Conservation (phyloP, 768 basidiomycete genomes). For the Boletus patriciae region DNA sequence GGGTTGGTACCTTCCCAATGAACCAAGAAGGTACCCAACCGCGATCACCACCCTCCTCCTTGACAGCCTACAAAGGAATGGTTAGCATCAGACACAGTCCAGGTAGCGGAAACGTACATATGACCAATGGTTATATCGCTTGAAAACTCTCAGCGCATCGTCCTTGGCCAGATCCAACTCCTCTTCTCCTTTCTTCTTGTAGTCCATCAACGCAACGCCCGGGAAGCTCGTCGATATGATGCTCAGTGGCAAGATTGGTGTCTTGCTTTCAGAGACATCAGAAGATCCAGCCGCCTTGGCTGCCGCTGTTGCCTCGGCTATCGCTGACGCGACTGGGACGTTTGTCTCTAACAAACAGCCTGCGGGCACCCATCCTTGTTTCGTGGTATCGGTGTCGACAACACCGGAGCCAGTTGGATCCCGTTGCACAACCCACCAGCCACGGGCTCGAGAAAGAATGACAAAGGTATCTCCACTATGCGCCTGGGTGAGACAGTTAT, state of each 20-base stretch:
- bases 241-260: slow-evolving; percentile 83
- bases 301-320: slow-evolving; percentile 75
- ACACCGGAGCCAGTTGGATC: slow-evolving; percentile 84
- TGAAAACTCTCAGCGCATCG: slow-evolving; percentile 88
- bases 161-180: slow-evolving; percentile 89
- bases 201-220: slow-evolving; percentile 95
- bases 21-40: slow-evolving; percentile 99
- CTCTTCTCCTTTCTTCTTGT: slow-evolving; percentile 89
- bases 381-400: slow-evolving; percentile 71
- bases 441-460: slow-evolving; percentile 89
- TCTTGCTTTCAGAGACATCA: slow-evolving; percentile 46
- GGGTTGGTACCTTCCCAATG: slow-evolving; percentile 76
- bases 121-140: slow-evolving; percentile 98
- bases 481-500: slow-evolving; percentile 5
- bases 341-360: slow-evolving; percentile 94
- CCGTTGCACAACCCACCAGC: slow-evolving; percentile 99
- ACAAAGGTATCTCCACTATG: slow-evolving; percentile 88
- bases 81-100: slow-evolving; percentile 1
- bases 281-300: slow-evolving; percentile 48
- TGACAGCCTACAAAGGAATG: slow-evolving; percentile 68
- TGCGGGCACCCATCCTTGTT: slow-evolving; percentile 97
- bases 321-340: slow-evolving; percentile 84
- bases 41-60: slow-evolving; percentile 88
- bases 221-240: slow-evolving; percentile 99
- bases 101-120: slow-evolving; percentile 53